Evolutionary conservation across 768 basidiomycete genomes (phyloP), one percentile per base, ranked within the genome.

Genomic region (Naematelia encephala): DNA sequence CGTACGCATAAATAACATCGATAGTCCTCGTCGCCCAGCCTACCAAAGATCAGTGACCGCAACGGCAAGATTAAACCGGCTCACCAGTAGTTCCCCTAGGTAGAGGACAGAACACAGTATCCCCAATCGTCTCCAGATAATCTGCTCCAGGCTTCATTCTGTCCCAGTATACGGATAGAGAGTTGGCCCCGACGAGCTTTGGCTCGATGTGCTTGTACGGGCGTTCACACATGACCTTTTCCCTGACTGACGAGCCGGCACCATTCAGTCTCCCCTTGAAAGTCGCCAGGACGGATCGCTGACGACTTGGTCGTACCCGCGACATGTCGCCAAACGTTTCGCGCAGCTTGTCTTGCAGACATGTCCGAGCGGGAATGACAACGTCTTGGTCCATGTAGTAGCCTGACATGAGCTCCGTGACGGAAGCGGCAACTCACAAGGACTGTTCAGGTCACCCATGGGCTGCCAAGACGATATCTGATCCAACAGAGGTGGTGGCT

Each of bases 1-100:
- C 56, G 50, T 39, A 58, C 57, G 77, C 75, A 57, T 75, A 78
- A 44, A 79, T 73, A 16, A 73, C 73, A 45, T 79, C 77, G 56
- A 68, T 69, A 0, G 70, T 62, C 3, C 76, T 66, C 10, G 76
- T 70, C 1, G 77, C 66, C 78, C 78, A 78, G 48, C 67, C 61
- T 61, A n/a, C 21, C 26, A 42, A 11, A 11, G 5, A n/a, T 26
- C 51, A 39, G 14, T 19, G 5, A 26, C 12, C 29, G 8, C 30
- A 42, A 5, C n/a, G n/a, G n/a, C n/a, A 34, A 29, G 14, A 13
- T 22, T 14, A 52, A 12, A 4, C 4, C n/a, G 27, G 25, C 62
- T 44, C 39, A 66, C 61, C 61, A 16, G 68, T 64, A 21, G 66
- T 63, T n/a, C 70, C 66, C 13, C 58, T 51, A 16, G 72, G 67